phyloP scores from a whole-genome alignment of 495 filamentous ascomycete genomes.

The Oidiodendron maius region DNA sequence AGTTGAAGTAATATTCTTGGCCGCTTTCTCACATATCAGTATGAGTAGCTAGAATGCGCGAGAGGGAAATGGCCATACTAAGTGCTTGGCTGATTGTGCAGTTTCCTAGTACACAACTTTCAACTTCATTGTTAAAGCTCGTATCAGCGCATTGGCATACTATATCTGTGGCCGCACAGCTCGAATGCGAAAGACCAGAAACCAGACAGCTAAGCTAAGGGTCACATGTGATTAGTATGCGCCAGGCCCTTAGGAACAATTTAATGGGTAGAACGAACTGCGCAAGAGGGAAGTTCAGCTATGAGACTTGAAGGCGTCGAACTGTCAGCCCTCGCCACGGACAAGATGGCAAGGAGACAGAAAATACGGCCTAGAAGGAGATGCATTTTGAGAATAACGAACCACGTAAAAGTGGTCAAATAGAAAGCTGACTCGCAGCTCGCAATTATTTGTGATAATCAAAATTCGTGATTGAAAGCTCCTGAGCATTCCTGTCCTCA shows the following conservation, averaged over 20 bases:
- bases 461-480: too few species aligned
- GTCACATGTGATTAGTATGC: neutral
- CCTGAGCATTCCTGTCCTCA: too few species aligned
- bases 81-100: conserved; percentile 2
- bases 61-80: conserved; percentile 3
- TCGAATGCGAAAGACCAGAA: conserved; percentile 2
- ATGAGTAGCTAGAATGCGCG: neutral
- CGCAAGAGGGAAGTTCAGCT: conserved; percentile 2
- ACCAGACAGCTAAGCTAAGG: conserved; percentile 2
- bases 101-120: conserved; percentile 2
- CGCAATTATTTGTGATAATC: too few species aligned
- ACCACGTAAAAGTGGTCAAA: neutral
- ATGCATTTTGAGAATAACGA: neutral
- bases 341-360: conserved; percentile 1
- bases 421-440: too few species aligned
- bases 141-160: conserved; percentile 4
- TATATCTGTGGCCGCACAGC: conserved; percentile 2
- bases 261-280: conserved; percentile 3
- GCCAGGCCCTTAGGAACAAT: neutral
- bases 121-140: neutral
- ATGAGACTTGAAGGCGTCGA: conserved; percentile 1
- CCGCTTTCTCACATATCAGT: conserved; percentile 1
- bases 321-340: conserved; percentile 2
- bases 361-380: neutral
- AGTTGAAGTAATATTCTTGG: conserved; percentile 3